A percentile compares a stretch with the other conserved stretches of the same genome.
phyloP scores from a whole-genome alignment of 495 filamentous ascomycete species.

The Hypoxylon fragiforme region DNA sequence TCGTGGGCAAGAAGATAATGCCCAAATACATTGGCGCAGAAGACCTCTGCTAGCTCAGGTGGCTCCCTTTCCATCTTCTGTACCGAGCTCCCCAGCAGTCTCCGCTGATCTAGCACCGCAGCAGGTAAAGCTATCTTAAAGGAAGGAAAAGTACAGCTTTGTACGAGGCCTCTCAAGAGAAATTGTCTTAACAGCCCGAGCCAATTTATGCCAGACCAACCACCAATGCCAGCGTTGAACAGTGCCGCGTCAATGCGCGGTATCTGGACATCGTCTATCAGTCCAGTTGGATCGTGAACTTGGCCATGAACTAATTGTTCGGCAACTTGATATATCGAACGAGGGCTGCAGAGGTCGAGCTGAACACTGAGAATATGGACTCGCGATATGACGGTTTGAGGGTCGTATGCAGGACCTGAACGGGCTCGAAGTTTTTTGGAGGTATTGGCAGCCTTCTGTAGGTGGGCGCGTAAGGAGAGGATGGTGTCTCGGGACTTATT shows the following conservation, averaged over 20 bases:
- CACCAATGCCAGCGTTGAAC: slow-evolving; percentile 89
- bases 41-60: slow-evolving; percentile 68
- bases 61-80: slow-evolving; percentile 9
- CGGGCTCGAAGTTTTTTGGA: slow-evolving; percentile 43
- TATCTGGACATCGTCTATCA: slow-evolving; percentile 51
- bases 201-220: slow-evolving; percentile 82
- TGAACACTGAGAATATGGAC: slow-evolving; percentile 60
- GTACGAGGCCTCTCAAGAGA: slow-evolving; percentile 61
- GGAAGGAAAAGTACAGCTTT: slow-evolving; percentile 73
- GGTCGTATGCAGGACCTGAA: slow-evolving; percentile 47
- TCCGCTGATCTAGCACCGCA: slow-evolving; percentile 47
- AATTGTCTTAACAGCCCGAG: slow-evolving; percentile 59
- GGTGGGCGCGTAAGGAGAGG: slow-evolving; percentile 54
- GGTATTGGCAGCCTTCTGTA: slow-evolving; percentile 46
- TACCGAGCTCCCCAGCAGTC: slow-evolving; percentile 24
- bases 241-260: slow-evolving; percentile 78
- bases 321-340: slow-evolving; percentile 51
- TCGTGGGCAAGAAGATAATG: slow-evolving; percentile 90
- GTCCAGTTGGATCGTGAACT: slow-evolving; percentile 47
- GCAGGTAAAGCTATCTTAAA: slow-evolving; percentile 72
- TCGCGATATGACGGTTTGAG: slow-evolving; percentile 48
- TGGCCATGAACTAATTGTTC: slow-evolving; percentile 53
- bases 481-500: slow-evolving; percentile 65
- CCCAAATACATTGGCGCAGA: slow-evolving; percentile 90
- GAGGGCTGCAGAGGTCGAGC: slow-evolving; percentile 59